A percentile compares a stretch with the other conserved stretches of the same genome.
Evolutionary conservation across 2,329 filamentous ascomycete species (phyloP).

Genomic region (Aspergillus carbonarius): DNA sequence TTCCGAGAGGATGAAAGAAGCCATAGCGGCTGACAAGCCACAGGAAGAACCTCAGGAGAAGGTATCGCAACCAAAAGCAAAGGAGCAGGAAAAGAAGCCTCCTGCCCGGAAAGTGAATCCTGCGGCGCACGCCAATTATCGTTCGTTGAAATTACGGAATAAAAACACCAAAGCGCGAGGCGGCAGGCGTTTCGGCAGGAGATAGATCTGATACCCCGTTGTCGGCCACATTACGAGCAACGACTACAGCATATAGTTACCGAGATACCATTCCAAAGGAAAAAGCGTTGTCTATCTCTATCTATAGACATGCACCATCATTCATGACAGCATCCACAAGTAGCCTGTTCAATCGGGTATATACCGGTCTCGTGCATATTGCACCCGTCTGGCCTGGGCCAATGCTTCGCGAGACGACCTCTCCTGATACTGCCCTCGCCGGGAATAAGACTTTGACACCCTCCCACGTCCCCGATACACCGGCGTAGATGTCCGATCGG

Average conservation of each 20-base stretch:
- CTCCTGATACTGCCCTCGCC: conserved; percentile 9
- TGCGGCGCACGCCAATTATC: conserved; percentile 50
- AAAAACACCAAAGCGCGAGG: conserved; percentile 35
- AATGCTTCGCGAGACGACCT: conserved; percentile 18
- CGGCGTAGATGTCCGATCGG: conserved; percentile 26
- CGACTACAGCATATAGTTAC: conserved; percentile 13
- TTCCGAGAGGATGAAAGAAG: conserved; percentile 39
- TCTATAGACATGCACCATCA: background rate
- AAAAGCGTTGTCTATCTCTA: conserved; percentile 5
- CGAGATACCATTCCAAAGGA: conserved; percentile 20
- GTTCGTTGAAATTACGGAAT: conserved; percentile 48
- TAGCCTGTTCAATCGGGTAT: conserved; percentile 30
- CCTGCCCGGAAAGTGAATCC: conserved; percentile 42
- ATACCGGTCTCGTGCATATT: conserved; percentile 34
- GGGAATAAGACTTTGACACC: conserved; percentile 26
- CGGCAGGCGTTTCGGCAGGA: conserved; percentile 39
- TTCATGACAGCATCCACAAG: conserved; percentile 5
- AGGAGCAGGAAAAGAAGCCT: conserved; percentile 26
- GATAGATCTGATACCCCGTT: conserved; percentile 21
- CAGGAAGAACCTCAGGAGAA: conserved; percentile 19
- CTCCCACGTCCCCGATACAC: conserved; percentile 19
- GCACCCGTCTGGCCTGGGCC: conserved; percentile 26
- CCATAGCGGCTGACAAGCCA: conserved; percentile 26
- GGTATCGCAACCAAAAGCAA: conserved; percentile 9
- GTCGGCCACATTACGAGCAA: conserved; percentile 18